These are phyloP conservation scores for Aspergillus sp. DNA, from an alignment of 2,329 filamentous ascomycete species.

Conservation along the genomic window DNA sequence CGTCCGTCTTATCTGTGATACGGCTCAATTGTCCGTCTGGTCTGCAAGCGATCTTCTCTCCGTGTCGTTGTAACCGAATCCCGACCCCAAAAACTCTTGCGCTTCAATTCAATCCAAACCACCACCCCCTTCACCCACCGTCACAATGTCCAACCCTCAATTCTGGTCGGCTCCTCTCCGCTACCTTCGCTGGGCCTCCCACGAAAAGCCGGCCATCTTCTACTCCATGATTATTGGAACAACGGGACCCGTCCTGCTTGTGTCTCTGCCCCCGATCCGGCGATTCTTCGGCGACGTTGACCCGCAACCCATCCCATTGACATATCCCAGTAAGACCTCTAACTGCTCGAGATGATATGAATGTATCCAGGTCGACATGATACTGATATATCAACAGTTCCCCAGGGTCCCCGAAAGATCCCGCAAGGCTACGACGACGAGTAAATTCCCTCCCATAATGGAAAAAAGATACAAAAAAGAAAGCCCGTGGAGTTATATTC, in stretches of 20 bases:
- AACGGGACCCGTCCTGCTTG: slow-evolving; percentile 65
- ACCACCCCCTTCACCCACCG: slow-evolving; percentile 10
- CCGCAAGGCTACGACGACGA: slow-evolving; percentile 46
- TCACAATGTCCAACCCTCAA: slow-evolving; percentile 54
- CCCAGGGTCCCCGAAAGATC: slow-evolving; percentile 40
- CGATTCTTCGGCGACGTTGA: slow-evolving; percentile 67
- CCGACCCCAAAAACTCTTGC: too few species aligned
- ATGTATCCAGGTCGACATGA: slow-evolving; percentile 5
- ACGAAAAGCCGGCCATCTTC: slow-evolving; percentile 87
- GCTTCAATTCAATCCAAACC: slow-evolving; percentile 8
- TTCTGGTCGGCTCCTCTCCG: slow-evolving; percentile 83
- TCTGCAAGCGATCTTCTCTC: too few species aligned
- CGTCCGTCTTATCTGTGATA: too few species aligned
- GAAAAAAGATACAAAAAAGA: slow-evolving; percentile 2
- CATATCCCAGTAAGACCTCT: slow-evolving; percentile 77
- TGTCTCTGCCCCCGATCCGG: slow-evolving; percentile 70
- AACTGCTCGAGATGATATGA: background rate
- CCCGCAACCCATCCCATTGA: slow-evolving; percentile 70
- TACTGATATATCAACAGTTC: slow-evolving; percentile 29
- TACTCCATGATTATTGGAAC: slow-evolving; percentile 74
- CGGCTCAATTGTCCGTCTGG: too few species aligned
- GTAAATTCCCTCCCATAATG: slow-evolving; percentile 13
- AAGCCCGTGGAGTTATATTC: background rate
- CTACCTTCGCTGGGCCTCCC: slow-evolving; percentile 82
- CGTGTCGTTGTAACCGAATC: too few species aligned